Evolutionary conservation across 2,329 filamentous ascomycete species (phyloP), one percentile per base, ranked within the genome.

Genomic region (Aspergillus puulaauensis): DNA sequence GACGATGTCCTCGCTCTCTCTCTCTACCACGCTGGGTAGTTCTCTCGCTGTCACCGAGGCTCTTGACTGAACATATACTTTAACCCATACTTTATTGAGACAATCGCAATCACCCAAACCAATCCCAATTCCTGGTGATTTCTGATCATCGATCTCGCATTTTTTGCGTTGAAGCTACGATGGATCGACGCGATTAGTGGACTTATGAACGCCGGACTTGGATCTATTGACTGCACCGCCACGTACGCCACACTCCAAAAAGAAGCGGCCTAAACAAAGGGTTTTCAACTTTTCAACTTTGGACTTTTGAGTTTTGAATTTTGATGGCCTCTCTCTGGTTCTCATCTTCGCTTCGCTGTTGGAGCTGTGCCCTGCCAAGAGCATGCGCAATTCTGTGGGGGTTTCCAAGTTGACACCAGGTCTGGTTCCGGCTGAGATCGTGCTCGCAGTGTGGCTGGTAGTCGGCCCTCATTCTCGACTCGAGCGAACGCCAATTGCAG

Each of bases 161-260:
- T 11, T 8, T 45, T 45, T 54, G 31, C 48, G 44, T 53, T 41
- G 37, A 33, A 52, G 49, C 44, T 49, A 49, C 48, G 46, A 52
- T 56, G 45, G 54, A 59, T 52, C 57, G 51, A 49, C 52, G 41
- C 35, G 47, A 56, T 57, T 58, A 58, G 49, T 53, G 37, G 58
- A 48, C 47, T 58, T 58, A 46, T 53, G 37, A 52, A 48, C 47
- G 56, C 49, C 45, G 33, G 50, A 35, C 41, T 56, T 15, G 55
- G 53, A 56, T 61, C 56, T 54, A 61, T 58, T 57, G 57, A 56
- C n/a, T 52, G 58, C 61, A 62, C 61, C 61, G 58, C 61, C 61
- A 61, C 58, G n/a, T 15, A 15, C 31, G 35, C 35, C 48, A 39
- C 35, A 40, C 15, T 11, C 27, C 40, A 40, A n/a, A 40, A 6